phyloP scores from a whole-genome alignment of 306 rosid species.

The Gleditsia sinensis region DNA sequence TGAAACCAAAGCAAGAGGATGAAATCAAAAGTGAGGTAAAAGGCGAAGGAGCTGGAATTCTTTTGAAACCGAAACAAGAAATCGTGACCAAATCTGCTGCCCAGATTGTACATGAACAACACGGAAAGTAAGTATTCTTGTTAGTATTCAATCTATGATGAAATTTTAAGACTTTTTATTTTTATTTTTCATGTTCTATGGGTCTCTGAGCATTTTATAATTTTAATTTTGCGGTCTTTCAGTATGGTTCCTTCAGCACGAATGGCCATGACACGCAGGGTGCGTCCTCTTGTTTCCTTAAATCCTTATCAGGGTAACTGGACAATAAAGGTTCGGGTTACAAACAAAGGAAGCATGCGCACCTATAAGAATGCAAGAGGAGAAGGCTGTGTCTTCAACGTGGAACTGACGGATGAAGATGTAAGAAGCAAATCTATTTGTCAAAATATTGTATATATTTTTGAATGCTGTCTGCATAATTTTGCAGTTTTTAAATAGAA shows the following conservation, averaged over 20 bases:
- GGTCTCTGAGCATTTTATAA: neutral
- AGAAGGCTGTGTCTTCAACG: conserved; percentile 94
- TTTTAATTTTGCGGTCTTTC: neutral
- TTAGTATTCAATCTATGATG: neutral
- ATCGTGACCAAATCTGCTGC: conserved; percentile 77
- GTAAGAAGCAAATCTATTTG: conserved; percentile 45
- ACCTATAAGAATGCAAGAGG: conserved; percentile 83
- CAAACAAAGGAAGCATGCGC: conserved; percentile 80
- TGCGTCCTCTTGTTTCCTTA: conserved; percentile 83
- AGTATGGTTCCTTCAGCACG: conserved; percentile 78
- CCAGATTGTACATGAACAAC: conserved; percentile 83
- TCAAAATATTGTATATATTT: neutral
- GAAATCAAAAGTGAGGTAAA: conserved; percentile 38
- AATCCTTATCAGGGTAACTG: conserved; percentile 89
- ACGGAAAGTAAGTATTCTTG: conserved; percentile 55
- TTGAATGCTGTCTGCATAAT: neutral
- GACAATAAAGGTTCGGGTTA: conserved; percentile 92
- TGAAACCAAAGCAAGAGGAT: conserved; percentile 43
- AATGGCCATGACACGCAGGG: conserved; percentile 88
- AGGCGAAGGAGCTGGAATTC: conserved; percentile 47
- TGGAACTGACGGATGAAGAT: conserved; percentile 91
- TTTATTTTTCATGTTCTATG: no score
- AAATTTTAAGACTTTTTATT: no score
- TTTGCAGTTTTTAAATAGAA: neutral
- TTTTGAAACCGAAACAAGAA: conserved; percentile 73